Evolutionary conservation across 2,329 filamentous ascomycete genomes (phyloP).

Genomic region (Emericellopsis cladophorae): DNA sequence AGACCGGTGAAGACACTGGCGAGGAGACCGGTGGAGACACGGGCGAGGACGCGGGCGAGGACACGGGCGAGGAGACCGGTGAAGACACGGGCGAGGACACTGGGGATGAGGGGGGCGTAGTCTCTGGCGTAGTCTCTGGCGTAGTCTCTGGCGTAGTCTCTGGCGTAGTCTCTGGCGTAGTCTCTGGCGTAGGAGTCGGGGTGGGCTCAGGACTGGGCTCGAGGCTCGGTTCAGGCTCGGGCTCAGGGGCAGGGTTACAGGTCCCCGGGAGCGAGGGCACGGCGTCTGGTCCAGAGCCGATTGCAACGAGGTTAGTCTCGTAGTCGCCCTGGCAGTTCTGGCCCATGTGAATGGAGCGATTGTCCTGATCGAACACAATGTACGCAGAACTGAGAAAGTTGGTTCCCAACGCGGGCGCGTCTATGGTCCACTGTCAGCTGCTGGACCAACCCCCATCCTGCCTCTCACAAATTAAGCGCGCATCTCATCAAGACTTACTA

Average conservation of each 20-base stretch:
- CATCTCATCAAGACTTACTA: slow-evolving; percentile 4
- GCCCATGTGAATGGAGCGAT: slow-evolving; percentile 22
- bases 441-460: neutral
- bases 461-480: neutral
- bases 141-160: too few relatives aligned
- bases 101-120: too few relatives aligned
- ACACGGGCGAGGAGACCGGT: too few relatives aligned
- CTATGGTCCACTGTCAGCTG: slow-evolving; percentile 1
- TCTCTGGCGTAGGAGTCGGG: too few relatives aligned
- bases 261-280: slow-evolving; percentile 17
- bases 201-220: too few relatives aligned
- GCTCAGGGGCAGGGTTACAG: slow-evolving; percentile 6
- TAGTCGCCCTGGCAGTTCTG: slow-evolving; percentile 19
- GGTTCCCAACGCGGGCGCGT: slow-evolving; percentile 27
- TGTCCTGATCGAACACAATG: slow-evolving; percentile 28
- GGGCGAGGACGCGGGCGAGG: too few relatives aligned
- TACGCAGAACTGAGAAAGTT: slow-evolving; percentile 31
- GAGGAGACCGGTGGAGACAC: too few relatives aligned
- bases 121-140: too few relatives aligned
- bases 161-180: too few relatives aligned
- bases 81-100: too few relatives aligned
- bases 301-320: slow-evolving; percentile 21
- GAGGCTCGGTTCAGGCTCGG: neutral
- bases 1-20: too few relatives aligned
- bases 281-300: slow-evolving; percentile 24